Percentiles rank a stretch among this genome's conserved stretches.
Evolutionary conservation across 495 filamentous ascomycete species (phyloP).

Genomic region (Trichoderma erinaceum): DNA sequence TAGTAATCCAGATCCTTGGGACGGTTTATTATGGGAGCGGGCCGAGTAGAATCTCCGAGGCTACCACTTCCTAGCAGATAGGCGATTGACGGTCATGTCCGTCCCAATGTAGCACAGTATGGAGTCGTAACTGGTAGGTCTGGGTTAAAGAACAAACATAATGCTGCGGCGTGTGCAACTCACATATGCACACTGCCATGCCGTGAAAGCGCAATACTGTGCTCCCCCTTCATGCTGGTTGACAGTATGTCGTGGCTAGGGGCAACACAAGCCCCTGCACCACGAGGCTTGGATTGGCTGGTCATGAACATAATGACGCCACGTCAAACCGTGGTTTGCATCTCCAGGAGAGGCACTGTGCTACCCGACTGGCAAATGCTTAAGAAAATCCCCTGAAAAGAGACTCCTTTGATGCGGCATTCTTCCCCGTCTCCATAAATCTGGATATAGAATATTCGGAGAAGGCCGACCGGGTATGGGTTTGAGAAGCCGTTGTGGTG

Average conservation of each 20-base stretch:
- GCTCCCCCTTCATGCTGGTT: not conserved
- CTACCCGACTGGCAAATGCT: not conserved
- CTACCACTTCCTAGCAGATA: not conserved
- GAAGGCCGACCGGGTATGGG: not conserved
- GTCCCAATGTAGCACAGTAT: not conserved
- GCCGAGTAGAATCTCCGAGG: constrained; percentile 12
- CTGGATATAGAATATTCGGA: not conserved
- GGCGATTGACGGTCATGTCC: constrained; percentile 10
- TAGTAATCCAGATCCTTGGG: constrained; percentile 9
- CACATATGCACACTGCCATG: not conserved
- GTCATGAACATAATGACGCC: not conserved
- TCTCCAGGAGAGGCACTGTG: not conserved
- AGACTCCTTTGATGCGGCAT: not conserved
- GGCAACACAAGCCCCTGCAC: not conserved
- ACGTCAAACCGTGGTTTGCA: not conserved
- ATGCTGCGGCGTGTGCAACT: not conserved
- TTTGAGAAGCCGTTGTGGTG: not conserved
- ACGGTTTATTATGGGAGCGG: constrained; percentile 1
- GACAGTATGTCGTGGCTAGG: not conserved
- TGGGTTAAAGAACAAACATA: not conserved
- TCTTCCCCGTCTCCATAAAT: not conserved
- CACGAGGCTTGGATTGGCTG: not conserved
- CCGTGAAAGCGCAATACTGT: not conserved
- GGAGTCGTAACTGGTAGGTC: not conserved
- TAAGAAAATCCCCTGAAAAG: not conserved